Conservation (phyloP, 805 yeast species). For the Yamadazyma tumulicola region DNA sequence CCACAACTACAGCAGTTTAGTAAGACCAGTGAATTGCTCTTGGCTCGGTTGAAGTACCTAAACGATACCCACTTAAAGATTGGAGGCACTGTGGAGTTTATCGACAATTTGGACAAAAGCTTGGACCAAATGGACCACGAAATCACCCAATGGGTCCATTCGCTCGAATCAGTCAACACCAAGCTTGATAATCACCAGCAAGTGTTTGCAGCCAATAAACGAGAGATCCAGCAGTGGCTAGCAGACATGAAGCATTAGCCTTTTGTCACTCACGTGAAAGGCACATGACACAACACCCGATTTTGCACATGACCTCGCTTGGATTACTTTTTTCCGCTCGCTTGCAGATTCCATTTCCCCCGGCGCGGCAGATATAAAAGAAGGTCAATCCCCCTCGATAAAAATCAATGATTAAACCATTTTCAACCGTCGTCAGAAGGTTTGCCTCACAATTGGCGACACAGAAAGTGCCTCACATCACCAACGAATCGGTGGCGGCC, state of each 20-base stretch:
- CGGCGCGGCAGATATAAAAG: too few species aligned
- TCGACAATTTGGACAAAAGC: constrained; percentile 24
- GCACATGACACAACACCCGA: too few species aligned
- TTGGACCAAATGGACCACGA: constrained; percentile 24
- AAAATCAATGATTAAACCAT: background rate
- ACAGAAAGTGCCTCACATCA: constrained; percentile 55
- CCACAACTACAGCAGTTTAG: constrained; percentile 23
- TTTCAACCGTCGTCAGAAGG: constrained; percentile 1
- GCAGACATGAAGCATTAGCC: background rate
- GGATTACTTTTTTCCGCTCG: background rate
- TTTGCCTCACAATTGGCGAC: constrained; percentile 47
- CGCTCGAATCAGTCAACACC: constrained; percentile 18
- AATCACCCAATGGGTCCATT: constrained; percentile 26
- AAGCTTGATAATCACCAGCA: constrained; percentile 22
- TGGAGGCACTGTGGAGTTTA: constrained; percentile 23
- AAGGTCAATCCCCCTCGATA: too few species aligned
- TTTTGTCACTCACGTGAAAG: too few species aligned
- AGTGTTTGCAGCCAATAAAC: constrained; percentile 21
- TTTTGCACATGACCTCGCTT: background rate
- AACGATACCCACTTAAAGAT: constrained; percentile 31
- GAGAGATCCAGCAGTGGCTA: constrained; percentile 16
- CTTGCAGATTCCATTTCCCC: too few species aligned
- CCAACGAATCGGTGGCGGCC: constrained; percentile 61
- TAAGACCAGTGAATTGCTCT: constrained; percentile 21
- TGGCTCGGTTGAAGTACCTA: constrained; percentile 28